Conservation (phyloP, 805 yeast species). For the Barnettozyma californica region DNA sequence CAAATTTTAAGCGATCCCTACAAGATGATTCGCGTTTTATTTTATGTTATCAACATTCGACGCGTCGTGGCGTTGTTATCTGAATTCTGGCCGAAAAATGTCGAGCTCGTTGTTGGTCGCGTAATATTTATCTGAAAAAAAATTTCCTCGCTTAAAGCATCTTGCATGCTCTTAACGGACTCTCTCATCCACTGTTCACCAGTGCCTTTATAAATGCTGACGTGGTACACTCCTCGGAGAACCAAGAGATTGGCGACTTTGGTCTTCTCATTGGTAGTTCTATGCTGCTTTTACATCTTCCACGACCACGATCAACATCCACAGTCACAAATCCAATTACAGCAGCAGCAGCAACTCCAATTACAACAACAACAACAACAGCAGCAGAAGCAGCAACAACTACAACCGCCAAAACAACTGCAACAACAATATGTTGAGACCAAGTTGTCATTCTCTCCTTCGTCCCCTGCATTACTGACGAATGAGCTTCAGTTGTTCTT, state of each 20-base stretch:
- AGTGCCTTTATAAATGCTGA: background rate
- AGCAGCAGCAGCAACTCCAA: background rate
- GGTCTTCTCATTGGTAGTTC: background rate
- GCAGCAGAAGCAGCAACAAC: background rate
- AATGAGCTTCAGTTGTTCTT: background rate
- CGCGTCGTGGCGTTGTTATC: background rate
- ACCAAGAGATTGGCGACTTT: background rate
- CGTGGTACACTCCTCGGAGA: background rate
- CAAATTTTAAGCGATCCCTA: too few relatives aligned
- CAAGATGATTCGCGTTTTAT: background rate
- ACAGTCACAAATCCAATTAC: too few relatives aligned
- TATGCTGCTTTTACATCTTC: background rate
- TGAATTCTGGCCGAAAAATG: background rate
- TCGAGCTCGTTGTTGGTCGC: background rate
- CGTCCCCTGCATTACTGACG: background rate
- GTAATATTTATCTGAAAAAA: background rate
- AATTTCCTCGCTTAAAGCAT: background rate
- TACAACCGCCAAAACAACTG: too few relatives aligned
- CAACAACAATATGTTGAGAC: background rate
- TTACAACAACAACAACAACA: too few relatives aligned
- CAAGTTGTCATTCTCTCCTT: background rate
- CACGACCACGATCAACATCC: background rate
- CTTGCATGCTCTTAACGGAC: background rate
- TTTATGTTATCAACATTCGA: background rate
- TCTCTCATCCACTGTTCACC: background rate